Evolutionary conservation across 331 rosid genomes (phyloP), one percentile per base, ranked within the genome.

Genomic region (Acacia concinna): DNA sequence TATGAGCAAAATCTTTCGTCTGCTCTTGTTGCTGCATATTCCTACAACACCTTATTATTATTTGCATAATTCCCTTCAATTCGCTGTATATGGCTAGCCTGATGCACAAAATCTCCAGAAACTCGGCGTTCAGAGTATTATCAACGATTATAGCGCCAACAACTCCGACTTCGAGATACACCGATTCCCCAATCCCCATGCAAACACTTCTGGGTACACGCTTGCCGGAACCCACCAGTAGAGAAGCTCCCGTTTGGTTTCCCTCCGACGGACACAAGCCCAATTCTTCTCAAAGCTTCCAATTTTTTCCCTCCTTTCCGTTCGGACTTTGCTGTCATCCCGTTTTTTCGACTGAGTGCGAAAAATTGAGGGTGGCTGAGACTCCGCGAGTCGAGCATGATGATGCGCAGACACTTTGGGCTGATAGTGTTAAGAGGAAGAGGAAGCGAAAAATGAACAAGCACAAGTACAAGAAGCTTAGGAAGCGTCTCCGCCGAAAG

Each of bases 361-460:
- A 71, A 37, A 57, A 43, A 5, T 21, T 84, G 34, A 81, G 68
- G 9, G 68, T 49, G 38, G 63, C 17, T 2, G 68, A 78, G 79
- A 27, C 73, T 27, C 63, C 57, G 37, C 70, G 57, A 71, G 75
- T 74, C 17, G 84, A 71, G 30, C 11, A 73, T 13, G 85, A 78
- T 30, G 89, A 81, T 40, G 73, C 76, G 9, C 52, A 71, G 73
- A 82, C 62, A 74, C 40, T 85, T 71, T 86, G 87, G 90, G 92
- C 88, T 14, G 88, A 89, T 72, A 89, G 92, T 73, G 88, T 85
- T 28, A 84, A 86, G 88, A 84, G 76, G 87, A 86, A 84, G 88
- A 84, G 89, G 90, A 89, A 86, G 92, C 85, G 66, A 85, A 89
- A 84, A 72, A 89, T 86, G 90, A 89, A 86, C 72, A 89, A 89